These are phyloP conservation scores for Neurospora sp. DNA, from an alignment of 2,329 filamentous ascomycete genomes.

Conservation along the genomic window DNA sequence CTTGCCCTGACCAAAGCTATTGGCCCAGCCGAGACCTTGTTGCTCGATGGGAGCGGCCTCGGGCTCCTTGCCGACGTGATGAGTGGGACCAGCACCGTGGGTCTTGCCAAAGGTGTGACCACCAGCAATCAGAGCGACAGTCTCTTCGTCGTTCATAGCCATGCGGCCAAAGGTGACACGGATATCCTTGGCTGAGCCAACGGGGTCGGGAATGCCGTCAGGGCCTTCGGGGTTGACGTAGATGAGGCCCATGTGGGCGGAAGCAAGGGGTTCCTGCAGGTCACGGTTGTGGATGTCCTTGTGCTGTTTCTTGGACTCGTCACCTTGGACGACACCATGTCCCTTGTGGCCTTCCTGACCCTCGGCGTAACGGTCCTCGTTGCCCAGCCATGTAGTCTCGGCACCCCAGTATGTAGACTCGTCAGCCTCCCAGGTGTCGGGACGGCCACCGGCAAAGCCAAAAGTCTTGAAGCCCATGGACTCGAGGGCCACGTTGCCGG, in stretches of 20 bases:
- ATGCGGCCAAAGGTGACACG: slow-evolving; percentile 66
- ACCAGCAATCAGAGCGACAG: slow-evolving; percentile 67
- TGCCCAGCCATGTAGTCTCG: slow-evolving; percentile 65
- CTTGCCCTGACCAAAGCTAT: slow-evolving; percentile 53
- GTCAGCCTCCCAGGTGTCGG: slow-evolving; percentile 66
- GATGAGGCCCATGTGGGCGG: slow-evolving; percentile 67
- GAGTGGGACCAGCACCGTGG: slow-evolving; percentile 57
- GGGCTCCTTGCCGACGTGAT: slow-evolving; percentile 58
- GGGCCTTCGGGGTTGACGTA: slow-evolving; percentile 77
- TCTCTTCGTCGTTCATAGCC: slow-evolving; percentile 79
- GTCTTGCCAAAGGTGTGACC: slow-evolving; percentile 76
- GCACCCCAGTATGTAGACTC: slow-evolving; percentile 70
- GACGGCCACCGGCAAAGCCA: slow-evolving; percentile 62
- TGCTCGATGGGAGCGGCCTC: slow-evolving; percentile 51
- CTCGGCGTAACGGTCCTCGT: slow-evolving; percentile 56
- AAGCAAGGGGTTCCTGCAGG: slow-evolving; percentile 57
- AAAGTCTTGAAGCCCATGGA: slow-evolving; percentile 66
- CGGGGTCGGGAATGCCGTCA: slow-evolving; percentile 59
- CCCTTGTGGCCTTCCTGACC: slow-evolving; percentile 35
- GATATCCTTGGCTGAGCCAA: slow-evolving; percentile 61
- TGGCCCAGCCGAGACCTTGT: slow-evolving; percentile 66
- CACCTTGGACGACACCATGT: slow-evolving; percentile 23
- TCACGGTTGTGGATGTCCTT: slow-evolving; percentile 48
- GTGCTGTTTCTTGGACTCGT: slow-evolving; percentile 27
- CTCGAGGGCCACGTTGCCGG: slow-evolving; percentile 69